Conservation (phyloP, 768 basidiomycete species). For the Phallus indusiatus region DNA sequence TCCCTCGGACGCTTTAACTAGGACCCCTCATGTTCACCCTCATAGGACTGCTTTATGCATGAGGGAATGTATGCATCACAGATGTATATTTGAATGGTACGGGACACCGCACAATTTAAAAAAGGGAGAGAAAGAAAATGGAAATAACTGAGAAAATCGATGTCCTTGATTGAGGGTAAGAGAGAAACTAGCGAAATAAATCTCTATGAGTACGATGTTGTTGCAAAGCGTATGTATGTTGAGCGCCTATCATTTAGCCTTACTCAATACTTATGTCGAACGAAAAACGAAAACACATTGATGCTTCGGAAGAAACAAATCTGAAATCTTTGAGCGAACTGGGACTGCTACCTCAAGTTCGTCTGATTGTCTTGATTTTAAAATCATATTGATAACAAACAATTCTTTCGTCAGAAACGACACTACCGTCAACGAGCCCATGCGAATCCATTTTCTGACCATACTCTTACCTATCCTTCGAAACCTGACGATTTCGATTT, state of each 20-base stretch:
- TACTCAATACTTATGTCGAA: not conserved
- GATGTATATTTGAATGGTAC: slow-evolving; percentile 7
- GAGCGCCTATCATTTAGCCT: too few species aligned
- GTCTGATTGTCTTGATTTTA: not conserved
- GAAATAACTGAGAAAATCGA: not conserved
- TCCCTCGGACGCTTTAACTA: slow-evolving; percentile 6
- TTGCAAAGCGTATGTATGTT: too few species aligned
- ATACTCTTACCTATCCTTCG: slow-evolving; percentile 78
- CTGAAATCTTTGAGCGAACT: not conserved
- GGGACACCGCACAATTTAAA: slow-evolving; percentile 10
- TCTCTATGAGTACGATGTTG: too few species aligned
- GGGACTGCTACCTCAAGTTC: slow-evolving; percentile 7
- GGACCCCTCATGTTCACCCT: slow-evolving; percentile 4
- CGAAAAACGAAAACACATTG: slow-evolving; percentile 1
- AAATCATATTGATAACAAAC: not conserved
- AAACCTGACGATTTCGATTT: slow-evolving; percentile 75
- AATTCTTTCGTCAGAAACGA: slow-evolving; percentile 47
- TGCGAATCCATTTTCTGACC: slow-evolving; percentile 81
- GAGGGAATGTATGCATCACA: slow-evolving; percentile 9
- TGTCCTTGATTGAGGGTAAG: too few species aligned
- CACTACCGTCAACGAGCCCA: slow-evolving; percentile 79
- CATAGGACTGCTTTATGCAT: slow-evolving; percentile 9
- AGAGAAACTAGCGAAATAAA: too few species aligned
- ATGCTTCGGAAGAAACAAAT: not conserved
- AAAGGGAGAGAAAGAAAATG: not conserved